Percentiles rank a stretch among this genome's conserved stretches.
phyloP scores from a whole-genome alignment of 2,329 filamentous ascomycete genomes.

The Pezizomycotina sp. region DNA sequence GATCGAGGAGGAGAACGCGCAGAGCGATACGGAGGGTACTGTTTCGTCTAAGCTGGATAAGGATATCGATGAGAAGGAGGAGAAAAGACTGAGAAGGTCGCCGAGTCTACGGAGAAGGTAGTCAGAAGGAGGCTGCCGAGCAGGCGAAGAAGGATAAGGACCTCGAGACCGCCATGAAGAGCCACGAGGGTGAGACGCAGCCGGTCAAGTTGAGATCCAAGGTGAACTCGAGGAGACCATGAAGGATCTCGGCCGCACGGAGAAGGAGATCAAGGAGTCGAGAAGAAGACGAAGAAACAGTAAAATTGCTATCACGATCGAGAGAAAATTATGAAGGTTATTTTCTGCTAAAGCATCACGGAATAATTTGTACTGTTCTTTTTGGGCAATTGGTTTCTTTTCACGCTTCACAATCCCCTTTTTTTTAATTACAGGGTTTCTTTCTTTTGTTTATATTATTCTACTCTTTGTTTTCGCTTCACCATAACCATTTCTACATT shows the following conservation, averaged over 20 bases:
- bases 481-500: too few relatives aligned
- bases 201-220: slow-evolving; percentile 3
- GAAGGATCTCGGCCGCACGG: background rate
- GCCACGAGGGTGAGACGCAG: slow-evolving; percentile 1
- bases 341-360: slow-evolving; percentile 21
- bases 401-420: too few relatives aligned
- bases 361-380: too few relatives aligned
- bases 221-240: background rate
- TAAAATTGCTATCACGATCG: slow-evolving; percentile 6
- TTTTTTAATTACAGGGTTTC: too few relatives aligned
- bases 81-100: too few relatives aligned
- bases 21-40: slow-evolving; percentile 42
- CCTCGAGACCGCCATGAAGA: background rate
- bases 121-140: slow-evolving; percentile 19
- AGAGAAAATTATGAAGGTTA: slow-evolving; percentile 26
- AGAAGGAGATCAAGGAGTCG: background rate
- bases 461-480: too few relatives aligned
- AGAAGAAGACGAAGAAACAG: background rate
- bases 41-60: slow-evolving; percentile 58
- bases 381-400: too few relatives aligned
- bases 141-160: slow-evolving; percentile 1
- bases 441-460: too few relatives aligned
- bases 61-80: slow-evolving; percentile 89
- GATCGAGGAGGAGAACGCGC: slow-evolving; percentile 91
- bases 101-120: slow-evolving; percentile 1